These are phyloP conservation scores for Aspergillus olivimuriae DNA, from an alignment of 495 filamentous ascomycete species.

Conservation along the genomic window DNA sequence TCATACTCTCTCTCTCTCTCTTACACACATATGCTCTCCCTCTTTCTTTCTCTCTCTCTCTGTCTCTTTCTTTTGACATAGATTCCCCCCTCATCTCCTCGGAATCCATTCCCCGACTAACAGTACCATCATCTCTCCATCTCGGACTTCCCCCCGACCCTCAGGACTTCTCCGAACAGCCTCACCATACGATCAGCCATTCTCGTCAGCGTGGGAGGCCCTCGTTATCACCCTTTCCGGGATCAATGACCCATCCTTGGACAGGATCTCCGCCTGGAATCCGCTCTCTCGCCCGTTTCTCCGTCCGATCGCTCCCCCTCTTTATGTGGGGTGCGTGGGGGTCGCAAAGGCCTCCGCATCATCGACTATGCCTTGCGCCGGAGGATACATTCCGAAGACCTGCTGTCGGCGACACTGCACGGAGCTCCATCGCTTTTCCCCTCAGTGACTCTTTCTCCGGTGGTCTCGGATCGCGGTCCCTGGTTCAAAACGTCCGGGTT, in stretches of 20 bases:
- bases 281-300: too few species aligned
- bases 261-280: too few species aligned
- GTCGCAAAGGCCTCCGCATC: slow-evolving; percentile 3
- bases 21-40: background rate
- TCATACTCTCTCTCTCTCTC: background rate
- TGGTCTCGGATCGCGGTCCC: background rate
- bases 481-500: too few species aligned
- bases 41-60: background rate
- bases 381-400: too few species aligned
- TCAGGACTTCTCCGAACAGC: too few species aligned
- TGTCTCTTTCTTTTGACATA: background rate
- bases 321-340: slow-evolving; percentile 11
- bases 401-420: background rate
- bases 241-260: background rate
- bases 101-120: background rate
- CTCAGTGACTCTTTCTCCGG: background rate
- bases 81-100: background rate
- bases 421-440: background rate
- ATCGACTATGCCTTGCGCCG: background rate
- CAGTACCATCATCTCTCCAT: slow-evolving; percentile 9
- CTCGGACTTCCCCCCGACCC: slow-evolving; percentile 21
- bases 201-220: background rate
- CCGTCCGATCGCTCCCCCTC: slow-evolving; percentile 5
- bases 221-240: background rate
- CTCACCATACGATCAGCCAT: background rate